Evolutionary conservation across 1,284 basidiomycete species (phyloP).

Genomic region (Coriolopsis trogii): DNA sequence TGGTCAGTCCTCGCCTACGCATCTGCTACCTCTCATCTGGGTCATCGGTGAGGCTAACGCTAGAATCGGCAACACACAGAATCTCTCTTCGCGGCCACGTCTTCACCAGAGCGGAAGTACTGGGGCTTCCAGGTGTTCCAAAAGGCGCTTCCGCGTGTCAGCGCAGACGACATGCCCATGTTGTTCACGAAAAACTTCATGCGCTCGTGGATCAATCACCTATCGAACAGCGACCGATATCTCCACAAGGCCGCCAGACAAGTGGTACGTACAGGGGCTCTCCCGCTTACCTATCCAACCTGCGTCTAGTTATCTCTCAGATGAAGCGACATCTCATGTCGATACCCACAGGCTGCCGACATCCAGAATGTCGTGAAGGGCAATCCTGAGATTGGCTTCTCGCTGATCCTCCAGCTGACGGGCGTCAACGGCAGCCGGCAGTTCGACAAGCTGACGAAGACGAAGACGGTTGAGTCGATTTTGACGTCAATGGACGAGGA

Average conservation of each 20-base stretch:
- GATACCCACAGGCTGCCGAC: conserved; percentile 60
- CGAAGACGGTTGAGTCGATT: conserved; percentile 91
- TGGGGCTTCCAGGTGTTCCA: conserved; percentile 96
- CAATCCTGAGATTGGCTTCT: conserved; percentile 83
- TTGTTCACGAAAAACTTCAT: conserved; percentile 96
- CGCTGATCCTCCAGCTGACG: conserved; percentile 85
- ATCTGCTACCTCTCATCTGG: too few species aligned
- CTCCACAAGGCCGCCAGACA: conserved; percentile 87
- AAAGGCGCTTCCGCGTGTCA: conserved; percentile 74
- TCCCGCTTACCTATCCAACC: too few species aligned
- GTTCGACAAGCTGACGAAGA: conserved; percentile 92
- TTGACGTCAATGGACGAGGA: conserved; percentile 75
- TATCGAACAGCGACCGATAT: conserved; percentile 86
- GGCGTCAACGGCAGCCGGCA: conserved; percentile 86
- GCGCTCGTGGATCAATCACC: conserved; percentile 95
- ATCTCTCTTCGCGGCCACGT: conserved; percentile 82
- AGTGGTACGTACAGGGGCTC: conserved; percentile 69
- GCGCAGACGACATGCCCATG: conserved; percentile 73
- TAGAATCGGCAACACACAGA: conserved; percentile 51
- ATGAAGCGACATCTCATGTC: conserved; percentile 1
- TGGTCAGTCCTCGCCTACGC: conserved; percentile 50
- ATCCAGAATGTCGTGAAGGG: conserved; percentile 78
- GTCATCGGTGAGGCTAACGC: conserved; percentile 11
- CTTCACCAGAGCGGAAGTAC: conserved; percentile 90
- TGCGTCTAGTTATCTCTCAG: neutral